Base-by-base conservation (phyloP, 371 early-diverging fungal species). In the Syncephalastrum monosporum region DNA sequence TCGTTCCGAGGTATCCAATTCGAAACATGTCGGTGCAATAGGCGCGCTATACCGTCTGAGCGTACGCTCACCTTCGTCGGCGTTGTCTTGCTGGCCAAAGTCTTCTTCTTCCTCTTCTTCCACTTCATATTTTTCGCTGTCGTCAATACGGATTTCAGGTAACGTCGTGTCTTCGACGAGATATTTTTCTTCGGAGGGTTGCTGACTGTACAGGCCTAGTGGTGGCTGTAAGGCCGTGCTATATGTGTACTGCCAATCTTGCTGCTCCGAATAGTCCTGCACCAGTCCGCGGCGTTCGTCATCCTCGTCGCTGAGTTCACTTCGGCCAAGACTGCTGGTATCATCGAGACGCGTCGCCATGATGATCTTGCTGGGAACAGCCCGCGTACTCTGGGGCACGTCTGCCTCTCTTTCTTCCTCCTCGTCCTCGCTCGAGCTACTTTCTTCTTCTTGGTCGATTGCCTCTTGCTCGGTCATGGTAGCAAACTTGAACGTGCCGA, bases 381-480 rank as follows among this genome's bases (percentile, higher is more conserved):
- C 10, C 10, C 38, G 38, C 1, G 2, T 33, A 10, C 8, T 33
- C 38, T 12, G 38, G 2, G 2, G 6, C 38, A 4, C 38, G 12
- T 8, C 14, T 4, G 3, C 12, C 24, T 10, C 50, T 29, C 29
- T 38, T 29, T 50, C 27, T 25, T 25, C 27, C 10, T 50, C 7
- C 15, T 53, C 53, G 15, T 41, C 21, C 15, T 52, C 47, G 4
- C 47, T 53, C 38, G 27, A 27, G 23, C 42, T 24, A 4, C 38
- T 49, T 12, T 59, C 59, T 7, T 52, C 29, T n/a, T 59, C 59
- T 41, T 42, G 44, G 5, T 59, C 53, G 33, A 27, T 53, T 8
- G 43, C 45, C 41, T 59, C 59, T 3, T 53, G 41, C 24, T 59
- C 59, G 5, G 52, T 59, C 14, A 59, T 33, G 25, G 53, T 44